Base-by-base conservation (phyloP, 1,139 yeast species). In the Kodamaea arcana region DNA sequence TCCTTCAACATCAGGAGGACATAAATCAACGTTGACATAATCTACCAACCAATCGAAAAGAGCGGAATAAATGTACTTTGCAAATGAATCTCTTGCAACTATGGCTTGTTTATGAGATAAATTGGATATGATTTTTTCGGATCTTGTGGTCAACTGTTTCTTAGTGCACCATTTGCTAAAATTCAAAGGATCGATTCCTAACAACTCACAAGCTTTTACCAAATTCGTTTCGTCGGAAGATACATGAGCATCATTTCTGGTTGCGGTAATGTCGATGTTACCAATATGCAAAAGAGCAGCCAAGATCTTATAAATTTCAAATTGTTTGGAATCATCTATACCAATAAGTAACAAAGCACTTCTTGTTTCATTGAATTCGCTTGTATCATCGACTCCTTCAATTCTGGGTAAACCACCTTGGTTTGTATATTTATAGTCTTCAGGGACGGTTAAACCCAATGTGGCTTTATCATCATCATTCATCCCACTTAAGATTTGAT, bases 1-100 rank as follows among this genome's bases (percentile, higher is more conserved):
- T 10, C 69, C 67, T 31, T 72, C 71, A 31, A 83, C 78, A 30
- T 78, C 81, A 7, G 86, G 79, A 4, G 87, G 83, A 58, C 94
- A 84, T 51, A 92, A 74, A 52, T 87, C 94, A 24, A 72, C 56
- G 57, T 92, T 92, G 47, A 90, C 86, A 44, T 80, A 80, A 34
- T 73, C 80, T 22, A 92, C 97, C 44, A 92, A 75, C 98, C 98
- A 92, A 56, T 92, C 97, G 54, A 92, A 92, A 45, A 94, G 67
- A 6, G 95, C 85, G 4, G 97, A 80, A 62, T 94, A 92, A 32
- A 94, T 83, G 60, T 82, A 92, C 60, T 92, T 94, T 32, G 98
- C 86, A 42, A 94, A 94, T 8, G 98, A 94, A 63, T 92, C 98
- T 52, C 95, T 80, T 6, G 96, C 94, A 27, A 90, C 97, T 24